Conservation (phyloP, 192 early-diverging fungal genomes). For the Lunasporangiospora selenospora region DNA sequence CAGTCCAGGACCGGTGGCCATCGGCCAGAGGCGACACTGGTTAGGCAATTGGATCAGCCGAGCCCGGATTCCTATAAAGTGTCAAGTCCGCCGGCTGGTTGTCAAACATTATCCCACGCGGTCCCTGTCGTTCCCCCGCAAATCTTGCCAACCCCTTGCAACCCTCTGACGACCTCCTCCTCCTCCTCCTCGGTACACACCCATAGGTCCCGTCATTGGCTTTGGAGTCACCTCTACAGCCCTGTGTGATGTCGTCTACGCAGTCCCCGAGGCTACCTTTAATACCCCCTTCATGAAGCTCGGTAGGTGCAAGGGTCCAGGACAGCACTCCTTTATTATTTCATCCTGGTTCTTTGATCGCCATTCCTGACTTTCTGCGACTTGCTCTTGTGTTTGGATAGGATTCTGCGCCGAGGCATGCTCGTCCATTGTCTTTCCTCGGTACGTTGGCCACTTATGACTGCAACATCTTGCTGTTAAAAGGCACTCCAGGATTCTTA, state of each 20-base stretch:
- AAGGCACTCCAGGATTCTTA: too few relatives aligned
- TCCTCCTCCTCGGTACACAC: not conserved
- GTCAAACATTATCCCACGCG: too few relatives aligned
- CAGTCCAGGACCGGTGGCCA: too few relatives aligned
- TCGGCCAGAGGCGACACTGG: too few relatives aligned
- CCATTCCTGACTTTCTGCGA: too few relatives aligned
- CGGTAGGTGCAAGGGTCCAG: too few relatives aligned
- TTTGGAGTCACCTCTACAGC: slow-evolving; percentile 71
- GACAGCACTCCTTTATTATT: too few relatives aligned
- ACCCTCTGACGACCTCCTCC: not conserved
- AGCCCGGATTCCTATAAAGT: too few relatives aligned
- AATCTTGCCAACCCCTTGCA: not conserved
- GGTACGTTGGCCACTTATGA: slow-evolving; percentile 20
- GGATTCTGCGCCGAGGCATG: slow-evolving; percentile 78
- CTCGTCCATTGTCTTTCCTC: slow-evolving; percentile 71
- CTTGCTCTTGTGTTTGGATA: slow-evolving; percentile 13
- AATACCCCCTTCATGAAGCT: slow-evolving; percentile 79
- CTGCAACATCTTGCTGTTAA: not conserved
- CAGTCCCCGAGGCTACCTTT: slow-evolving; percentile 68
- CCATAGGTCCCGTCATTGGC: slow-evolving; percentile 69
- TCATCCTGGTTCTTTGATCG: too few relatives aligned
- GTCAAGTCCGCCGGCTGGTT: too few relatives aligned
- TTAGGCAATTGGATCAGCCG: too few relatives aligned
- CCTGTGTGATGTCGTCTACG: slow-evolving; percentile 74
- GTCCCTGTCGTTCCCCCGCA: slow-evolving; percentile 1